A percentile compares a stretch with the other conserved stretches of the same genome.
Conservation (phyloP, 2,329 filamentous ascomycete species). For the Kalaharituber pfeilii region DNA sequence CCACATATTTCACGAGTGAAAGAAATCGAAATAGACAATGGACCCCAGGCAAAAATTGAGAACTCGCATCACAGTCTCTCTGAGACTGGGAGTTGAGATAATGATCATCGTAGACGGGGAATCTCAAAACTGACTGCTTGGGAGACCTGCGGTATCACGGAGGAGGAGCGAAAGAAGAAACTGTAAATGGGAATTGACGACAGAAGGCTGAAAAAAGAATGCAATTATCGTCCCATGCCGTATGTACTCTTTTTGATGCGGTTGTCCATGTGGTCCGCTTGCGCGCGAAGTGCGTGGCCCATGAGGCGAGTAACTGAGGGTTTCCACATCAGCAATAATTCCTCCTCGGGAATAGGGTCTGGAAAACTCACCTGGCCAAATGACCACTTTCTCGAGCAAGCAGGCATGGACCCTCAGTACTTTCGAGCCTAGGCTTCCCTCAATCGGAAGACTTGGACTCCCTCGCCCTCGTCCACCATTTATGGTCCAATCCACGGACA, state of each 20-base stretch:
- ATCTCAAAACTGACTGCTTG: background rate
- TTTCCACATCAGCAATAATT: background rate
- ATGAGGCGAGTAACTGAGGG: constrained; percentile 17
- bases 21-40: background rate
- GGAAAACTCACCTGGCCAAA: constrained; percentile 64
- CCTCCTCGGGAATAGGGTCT: background rate
- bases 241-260: constrained; percentile 18
- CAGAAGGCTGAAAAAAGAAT: background rate
- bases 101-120: background rate
- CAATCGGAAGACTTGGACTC: constrained; percentile 16
- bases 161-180: background rate
- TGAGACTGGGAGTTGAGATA: too few relatives aligned
- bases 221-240: constrained; percentile 7
- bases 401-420: constrained; percentile 69
- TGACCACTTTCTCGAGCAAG: constrained; percentile 72
- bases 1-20: background rate
- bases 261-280: constrained; percentile 23
- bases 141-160: background rate
- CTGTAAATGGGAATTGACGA: background rate
- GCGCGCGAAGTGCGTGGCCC: constrained; percentile 21
- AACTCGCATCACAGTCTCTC: background rate
- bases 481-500: constrained; percentile 31
- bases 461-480: constrained; percentile 30
- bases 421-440: constrained; percentile 58
- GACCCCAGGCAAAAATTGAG: background rate